Evolutionary conservation across 768 basidiomycete species (phyloP).

Genomic region (Scleroderma bovista): DNA sequence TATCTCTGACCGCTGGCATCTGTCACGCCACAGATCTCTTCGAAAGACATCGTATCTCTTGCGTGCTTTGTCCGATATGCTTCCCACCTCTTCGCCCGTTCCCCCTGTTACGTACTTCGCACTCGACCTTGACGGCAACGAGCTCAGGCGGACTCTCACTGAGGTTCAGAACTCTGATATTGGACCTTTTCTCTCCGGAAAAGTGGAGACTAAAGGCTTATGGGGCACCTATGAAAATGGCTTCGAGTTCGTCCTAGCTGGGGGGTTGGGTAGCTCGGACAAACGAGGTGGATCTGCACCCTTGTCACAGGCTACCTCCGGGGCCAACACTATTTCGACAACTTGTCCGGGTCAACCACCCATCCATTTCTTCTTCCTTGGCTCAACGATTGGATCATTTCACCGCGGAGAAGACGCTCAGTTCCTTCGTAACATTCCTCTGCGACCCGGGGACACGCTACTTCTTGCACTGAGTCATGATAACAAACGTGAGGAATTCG

Average conservation of each 20-base stretch:
- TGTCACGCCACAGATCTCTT: too few species aligned
- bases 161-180: conserved; percentile 59
- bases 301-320: conserved; percentile 8
- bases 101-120: conserved; percentile 77
- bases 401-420: too few species aligned
- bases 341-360: conserved; percentile 45
- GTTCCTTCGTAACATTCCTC: too few species aligned
- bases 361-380: conserved; percentile 54
- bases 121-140: conserved; percentile 82
- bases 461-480: too few species aligned
- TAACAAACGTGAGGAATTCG: too few species aligned
- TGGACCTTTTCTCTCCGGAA: conserved; percentile 40
- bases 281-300: conserved; percentile 17
- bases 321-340: conserved; percentile 21
- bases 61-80: conserved; percentile 25
- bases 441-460: too few species aligned
- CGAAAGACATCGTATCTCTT: too few species aligned
- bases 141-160: conserved; percentile 69
- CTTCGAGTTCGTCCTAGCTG: conserved; percentile 61
- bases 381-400: too few species aligned
- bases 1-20: too few species aligned
- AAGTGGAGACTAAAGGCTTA: conserved; percentile 45
- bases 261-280: conserved; percentile 1
- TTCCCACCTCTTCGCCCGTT: conserved; percentile 27
- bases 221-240: conserved; percentile 88